Conservation (phyloP, 2,329 filamentous ascomycete genomes). For the Alternaria alternata region DNA sequence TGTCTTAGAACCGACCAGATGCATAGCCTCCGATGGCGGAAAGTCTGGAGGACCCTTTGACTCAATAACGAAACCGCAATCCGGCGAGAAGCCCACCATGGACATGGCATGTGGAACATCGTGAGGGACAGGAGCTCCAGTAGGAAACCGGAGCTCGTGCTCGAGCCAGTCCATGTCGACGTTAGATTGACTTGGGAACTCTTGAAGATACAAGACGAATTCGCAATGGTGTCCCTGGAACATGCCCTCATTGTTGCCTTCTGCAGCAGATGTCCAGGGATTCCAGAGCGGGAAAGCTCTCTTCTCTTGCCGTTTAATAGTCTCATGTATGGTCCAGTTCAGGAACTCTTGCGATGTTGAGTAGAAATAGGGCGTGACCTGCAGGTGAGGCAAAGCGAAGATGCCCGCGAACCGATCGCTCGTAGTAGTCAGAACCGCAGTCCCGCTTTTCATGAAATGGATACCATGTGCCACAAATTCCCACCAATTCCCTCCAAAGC, state of each 20-base stretch:
- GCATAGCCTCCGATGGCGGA: constrained; percentile 59
- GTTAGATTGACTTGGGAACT: constrained; percentile 50
- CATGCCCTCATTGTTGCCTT: constrained; percentile 64
- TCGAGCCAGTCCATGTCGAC: constrained; percentile 62
- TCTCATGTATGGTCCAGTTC: constrained; percentile 73
- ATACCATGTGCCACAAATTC: constrained; percentile 83
- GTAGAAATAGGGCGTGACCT: constrained; percentile 66
- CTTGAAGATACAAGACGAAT: constrained; percentile 84
- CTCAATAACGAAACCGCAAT: constrained; percentile 71
- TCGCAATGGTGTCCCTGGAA: constrained; percentile 83
- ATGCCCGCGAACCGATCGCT: constrained; percentile 90
- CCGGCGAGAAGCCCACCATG: constrained; percentile 69
- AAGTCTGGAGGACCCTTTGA: constrained; percentile 66
- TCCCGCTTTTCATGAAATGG: constrained; percentile 83
- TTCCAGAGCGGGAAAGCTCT: constrained; percentile 64
- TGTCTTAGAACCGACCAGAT: constrained; percentile 65
- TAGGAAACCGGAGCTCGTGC: constrained; percentile 66
- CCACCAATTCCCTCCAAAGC: constrained; percentile 73
- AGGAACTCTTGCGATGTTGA: constrained; percentile 63
- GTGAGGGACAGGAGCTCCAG: constrained; percentile 62
- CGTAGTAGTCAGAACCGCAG: constrained; percentile 83
- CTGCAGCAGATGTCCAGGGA: constrained; percentile 78
- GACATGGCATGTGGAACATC: constrained; percentile 65
- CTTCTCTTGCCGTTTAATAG: constrained; percentile 71
- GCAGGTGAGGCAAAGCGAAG: constrained; percentile 85